A percentile compares a stretch with the other conserved stretches of the same genome.
These are phyloP conservation scores for Rhododendron molle DNA, from an alignment of 148 eudicot genomes.

Conservation along the genomic window DNA sequence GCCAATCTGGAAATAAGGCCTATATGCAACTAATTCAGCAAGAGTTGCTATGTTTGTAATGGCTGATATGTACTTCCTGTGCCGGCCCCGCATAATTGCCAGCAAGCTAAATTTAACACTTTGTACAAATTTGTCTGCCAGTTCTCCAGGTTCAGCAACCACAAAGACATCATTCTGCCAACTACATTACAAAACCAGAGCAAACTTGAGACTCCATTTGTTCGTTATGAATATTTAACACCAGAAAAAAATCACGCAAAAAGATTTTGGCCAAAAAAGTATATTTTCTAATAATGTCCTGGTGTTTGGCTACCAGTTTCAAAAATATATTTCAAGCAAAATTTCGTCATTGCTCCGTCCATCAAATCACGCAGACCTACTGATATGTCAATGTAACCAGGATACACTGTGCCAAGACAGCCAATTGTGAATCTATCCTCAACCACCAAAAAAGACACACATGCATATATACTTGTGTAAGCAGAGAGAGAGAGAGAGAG, in stretches of 20 bases:
- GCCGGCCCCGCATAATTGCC: slow-evolving; percentile 58
- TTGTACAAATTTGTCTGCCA: slow-evolving; percentile 90
- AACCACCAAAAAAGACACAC: background rate
- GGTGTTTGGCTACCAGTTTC: background rate
- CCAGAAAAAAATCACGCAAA: background rate
- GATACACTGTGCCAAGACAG: background rate
- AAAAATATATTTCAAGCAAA: background rate
- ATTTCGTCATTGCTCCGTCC: background rate
- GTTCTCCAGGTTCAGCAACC: slow-evolving; percentile 99
- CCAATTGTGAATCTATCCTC: background rate
- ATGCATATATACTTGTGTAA: background rate
- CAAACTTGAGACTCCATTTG: background rate
- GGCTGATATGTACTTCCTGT: slow-evolving; percentile 62
- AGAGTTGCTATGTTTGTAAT: slow-evolving; percentile 65
- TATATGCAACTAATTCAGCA: slow-evolving; percentile 78
- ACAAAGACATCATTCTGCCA: slow-evolving; percentile 99
- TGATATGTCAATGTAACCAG: background rate
- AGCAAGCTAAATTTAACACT: slow-evolving; percentile 86
- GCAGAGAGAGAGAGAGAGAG: background rate
- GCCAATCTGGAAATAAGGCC: slow-evolving; percentile 91
- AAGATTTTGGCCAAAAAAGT: background rate
- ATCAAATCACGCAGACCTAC: background rate
- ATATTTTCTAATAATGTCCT: background rate
- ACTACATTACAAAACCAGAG: slow-evolving; percentile 30
- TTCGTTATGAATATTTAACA: background rate